Base-by-base conservation (phyloP, 148 eudicot genomes). In the Amaranthus palmeri region DNA sequence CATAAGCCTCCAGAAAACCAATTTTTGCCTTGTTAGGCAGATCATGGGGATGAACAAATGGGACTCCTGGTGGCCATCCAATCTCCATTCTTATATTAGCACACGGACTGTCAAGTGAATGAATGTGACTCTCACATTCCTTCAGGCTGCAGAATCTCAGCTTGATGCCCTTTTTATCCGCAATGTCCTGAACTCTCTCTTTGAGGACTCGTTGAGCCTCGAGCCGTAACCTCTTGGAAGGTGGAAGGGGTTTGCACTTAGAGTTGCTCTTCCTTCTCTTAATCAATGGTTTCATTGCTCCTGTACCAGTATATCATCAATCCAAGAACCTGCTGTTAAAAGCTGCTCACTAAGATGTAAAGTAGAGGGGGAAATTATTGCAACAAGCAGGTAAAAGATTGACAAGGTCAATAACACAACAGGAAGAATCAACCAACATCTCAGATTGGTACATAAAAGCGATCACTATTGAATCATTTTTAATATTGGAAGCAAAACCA, bases 1-100 rank as follows among this genome's bases (percentile, higher is more conserved):
- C 99, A 83, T 89, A 95, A 44, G 97, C 88, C 82, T 95, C 99
- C 66, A 95, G 91, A 81, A 95, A 95, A 65, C 97, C 92, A 67
- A 92, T 85, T 81, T 95, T 95, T 63, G 99, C 99, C 80, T 95
- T 95, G 86, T 95, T 95, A 50, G 99, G 97, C 44, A 95, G 85
- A 88, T 95, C 99, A 79, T 95, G 99, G 51, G 99, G 99, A 86
- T 95, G 99, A 83, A 95, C 99, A 85, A 95, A 95, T 15, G 99
- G 99, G 44, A 95, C 98, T 57, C 96, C 96, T 0, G 87, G 84
- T 60, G 99, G 98, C 98, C 98, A 95, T 43, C 98, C 98, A 71
- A 95, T 91, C 77, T 95, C 98, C 86, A 85, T 80, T 72, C 98
- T 86, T 78, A 86, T 80, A 80, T 82, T 84, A 25, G 97, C 88